A percentile compares a stretch with the other conserved stretches of the same genome.
These are phyloP conservation scores for Russula compacta DNA, from an alignment of 768 basidiomycete genomes.

Conservation along the genomic window DNA sequence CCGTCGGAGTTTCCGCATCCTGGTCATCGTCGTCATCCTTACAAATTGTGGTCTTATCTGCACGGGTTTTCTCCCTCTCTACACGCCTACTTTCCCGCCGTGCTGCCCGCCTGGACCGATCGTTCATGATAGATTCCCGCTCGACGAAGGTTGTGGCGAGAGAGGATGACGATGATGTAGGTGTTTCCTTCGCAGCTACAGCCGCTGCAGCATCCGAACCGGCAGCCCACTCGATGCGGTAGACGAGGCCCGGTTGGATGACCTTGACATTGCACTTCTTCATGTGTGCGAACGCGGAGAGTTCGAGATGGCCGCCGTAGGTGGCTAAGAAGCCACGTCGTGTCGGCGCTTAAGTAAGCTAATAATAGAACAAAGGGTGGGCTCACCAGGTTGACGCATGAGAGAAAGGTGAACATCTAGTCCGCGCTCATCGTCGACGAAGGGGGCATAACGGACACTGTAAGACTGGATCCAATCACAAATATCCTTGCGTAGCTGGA, in stretches of 20 bases:
- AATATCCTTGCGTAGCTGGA: conserved; percentile 59
- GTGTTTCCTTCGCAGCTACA: conserved; percentile 14
- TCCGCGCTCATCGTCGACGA: conserved; percentile 80
- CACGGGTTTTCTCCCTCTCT: conserved; percentile 23
- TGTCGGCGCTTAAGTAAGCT: conserved; percentile 3
- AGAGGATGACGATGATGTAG: conserved; percentile 21
- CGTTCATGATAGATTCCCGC: conserved; percentile 26
- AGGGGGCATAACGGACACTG: conserved; percentile 68
- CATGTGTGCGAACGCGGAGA: conserved; percentile 87
- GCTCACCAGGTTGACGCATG: conserved; percentile 71
- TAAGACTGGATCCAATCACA: conserved; percentile 75
- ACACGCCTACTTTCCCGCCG: conserved; percentile 32
- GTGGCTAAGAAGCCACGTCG: conserved; percentile 42
- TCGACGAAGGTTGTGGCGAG: conserved; percentile 22
- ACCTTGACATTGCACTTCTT: conserved; percentile 76
- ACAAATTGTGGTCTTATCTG: conserved; percentile 15
- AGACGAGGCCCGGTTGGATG: conserved; percentile 84
- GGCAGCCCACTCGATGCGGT: conserved; percentile 77
- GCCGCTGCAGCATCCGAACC: conserved; percentile 36
- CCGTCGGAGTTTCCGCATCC: conserved; percentile 30
- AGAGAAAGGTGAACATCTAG: conserved; percentile 61
- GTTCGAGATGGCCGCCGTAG: conserved; percentile 88
- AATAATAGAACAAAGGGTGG: conserved; percentile 11
- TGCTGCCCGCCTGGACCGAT: conserved; percentile 37
- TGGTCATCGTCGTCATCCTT: conserved; percentile 25